Conservation (phyloP, 768 basidiomycete species). For the Inosperma sp. region DNA sequence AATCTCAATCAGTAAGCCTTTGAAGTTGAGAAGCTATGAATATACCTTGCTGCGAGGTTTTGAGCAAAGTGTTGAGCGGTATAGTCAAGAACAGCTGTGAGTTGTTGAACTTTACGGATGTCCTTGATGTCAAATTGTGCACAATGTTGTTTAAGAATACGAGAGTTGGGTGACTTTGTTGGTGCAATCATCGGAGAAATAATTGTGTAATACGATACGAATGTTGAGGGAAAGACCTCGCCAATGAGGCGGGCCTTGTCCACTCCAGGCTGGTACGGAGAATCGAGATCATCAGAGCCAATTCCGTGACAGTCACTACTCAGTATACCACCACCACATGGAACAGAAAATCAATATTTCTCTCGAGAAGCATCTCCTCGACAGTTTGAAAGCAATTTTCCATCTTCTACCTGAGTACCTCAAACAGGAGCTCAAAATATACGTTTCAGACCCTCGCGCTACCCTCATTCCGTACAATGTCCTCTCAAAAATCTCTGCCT, state of each 20-base stretch:
- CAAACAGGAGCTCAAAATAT: constrained; percentile 37
- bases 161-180: background rate
- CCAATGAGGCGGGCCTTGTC: too few species aligned
- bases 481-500: constrained; percentile 57
- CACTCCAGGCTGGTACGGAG: too few species aligned
- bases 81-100: constrained; percentile 43
- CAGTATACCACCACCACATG: too few species aligned
- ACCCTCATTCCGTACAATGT: constrained; percentile 59
- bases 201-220: too few species aligned
- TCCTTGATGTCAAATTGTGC: constrained; percentile 38
- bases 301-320: too few species aligned
- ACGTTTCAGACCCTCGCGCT: constrained; percentile 33
- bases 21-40: background rate
- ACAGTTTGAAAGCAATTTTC: constrained; percentile 43
- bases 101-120: constrained; percentile 26
- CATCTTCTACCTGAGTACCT: constrained; percentile 44
- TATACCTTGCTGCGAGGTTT: constrained; percentile 33
- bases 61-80: constrained; percentile 49
- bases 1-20: background rate
- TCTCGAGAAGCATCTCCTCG: constrained; percentile 58
- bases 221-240: too few species aligned
- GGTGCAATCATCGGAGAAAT: too few species aligned
- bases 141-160: constrained; percentile 39
- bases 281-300: too few species aligned
- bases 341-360: constrained; percentile 53